Conservation (phyloP, 1,139 yeast genomes). For the Wickerhamomyces sp. region DNA sequence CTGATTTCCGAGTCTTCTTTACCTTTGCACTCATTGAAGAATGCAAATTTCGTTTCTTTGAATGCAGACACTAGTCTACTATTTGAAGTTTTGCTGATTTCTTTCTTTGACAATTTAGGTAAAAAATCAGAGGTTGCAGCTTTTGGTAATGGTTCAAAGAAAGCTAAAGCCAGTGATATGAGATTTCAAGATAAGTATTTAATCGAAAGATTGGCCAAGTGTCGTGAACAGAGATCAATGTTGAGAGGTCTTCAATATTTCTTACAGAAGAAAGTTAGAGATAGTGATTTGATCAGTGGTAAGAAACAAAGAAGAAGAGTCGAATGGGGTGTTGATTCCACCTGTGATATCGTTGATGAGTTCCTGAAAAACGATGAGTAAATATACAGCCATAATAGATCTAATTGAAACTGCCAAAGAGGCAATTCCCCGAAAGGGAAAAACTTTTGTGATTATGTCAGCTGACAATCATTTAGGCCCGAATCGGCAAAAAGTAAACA, state of each 20-base stretch:
- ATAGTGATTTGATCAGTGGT: constrained; percentile 49
- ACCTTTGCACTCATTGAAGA: constrained; percentile 67
- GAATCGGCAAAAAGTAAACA: too few relatives aligned
- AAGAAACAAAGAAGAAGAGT: constrained; percentile 58
- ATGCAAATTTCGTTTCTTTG: constrained; percentile 72
- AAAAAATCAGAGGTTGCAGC: constrained; percentile 55
- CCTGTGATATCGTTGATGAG: constrained; percentile 52
- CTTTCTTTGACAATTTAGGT: constrained; percentile 60
- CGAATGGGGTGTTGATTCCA: constrained; percentile 62
- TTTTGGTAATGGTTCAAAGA: constrained; percentile 39
- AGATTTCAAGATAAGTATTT: constrained; percentile 52
- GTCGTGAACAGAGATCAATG: constrained; percentile 57
- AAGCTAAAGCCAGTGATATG: constrained; percentile 31
- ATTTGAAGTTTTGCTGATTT: constrained; percentile 65
- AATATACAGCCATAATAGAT: too few relatives aligned
- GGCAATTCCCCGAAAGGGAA: too few relatives aligned
- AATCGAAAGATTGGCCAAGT: constrained; percentile 49
- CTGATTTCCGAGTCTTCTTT: constrained; percentile 69
- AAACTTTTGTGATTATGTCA: too few relatives aligned
- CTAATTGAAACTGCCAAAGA: too few relatives aligned
- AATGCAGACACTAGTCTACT: constrained; percentile 61
- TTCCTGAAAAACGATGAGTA: constrained; percentile 23
- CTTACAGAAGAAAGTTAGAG: constrained; percentile 46
- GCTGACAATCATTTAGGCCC: too few relatives aligned
- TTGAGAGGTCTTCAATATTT: constrained; percentile 74